Evolutionary conservation across 2,329 filamentous ascomycete genomes (phyloP), one percentile per base, ranked within the genome.

Genomic region (Hansfordia pulvinata): DNA sequence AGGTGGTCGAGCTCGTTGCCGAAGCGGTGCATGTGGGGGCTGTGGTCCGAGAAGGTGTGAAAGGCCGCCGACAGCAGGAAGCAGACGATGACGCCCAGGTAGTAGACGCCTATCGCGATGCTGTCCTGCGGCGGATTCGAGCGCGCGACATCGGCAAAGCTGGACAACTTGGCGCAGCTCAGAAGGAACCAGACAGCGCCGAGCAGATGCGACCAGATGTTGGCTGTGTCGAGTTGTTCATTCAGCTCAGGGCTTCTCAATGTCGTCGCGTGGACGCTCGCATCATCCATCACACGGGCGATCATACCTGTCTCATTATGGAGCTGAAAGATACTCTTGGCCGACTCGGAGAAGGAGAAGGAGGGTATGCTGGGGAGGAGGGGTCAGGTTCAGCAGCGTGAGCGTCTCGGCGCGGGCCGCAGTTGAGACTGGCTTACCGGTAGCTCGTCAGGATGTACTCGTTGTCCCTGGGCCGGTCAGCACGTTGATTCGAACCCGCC

Each of bases 11-110:
- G 42, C 25, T 47, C 36, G 23, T 44, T 44, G 24, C 42, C 40
- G 17, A 44, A 35, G 18, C 35, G 38, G 26, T 41, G 37, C 26
- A 48, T 35, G 8, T 33, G 29, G 8, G 33, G 31, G 26, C 41
- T 46, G 34, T 49, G 46, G 29, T 48, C 41, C n/a, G 36, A 37
- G 25, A 47, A 41, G 12, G 42, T 43, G 29, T 46, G 44, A 30
- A 43, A 46, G 10, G 23, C 25, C 5, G 38, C 36, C 4, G 38
- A 43, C 6, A 43, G 34, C 18, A 37, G 17, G 29, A 47, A 46
- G 35, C 43, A 46, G 15, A 35, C 32, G 8, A 37, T 32, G 6
- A 46, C 39, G 18, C 35, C 37, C 8, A 42, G 21, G 16, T 34
- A 42, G 36, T 43, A 45, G 16, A 39, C 23, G 6, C 27, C 26